These are phyloP conservation scores for Clonostachys chloroleuca DNA, from an alignment of 2,329 filamentous ascomycete genomes.

Conservation along the genomic window DNA sequence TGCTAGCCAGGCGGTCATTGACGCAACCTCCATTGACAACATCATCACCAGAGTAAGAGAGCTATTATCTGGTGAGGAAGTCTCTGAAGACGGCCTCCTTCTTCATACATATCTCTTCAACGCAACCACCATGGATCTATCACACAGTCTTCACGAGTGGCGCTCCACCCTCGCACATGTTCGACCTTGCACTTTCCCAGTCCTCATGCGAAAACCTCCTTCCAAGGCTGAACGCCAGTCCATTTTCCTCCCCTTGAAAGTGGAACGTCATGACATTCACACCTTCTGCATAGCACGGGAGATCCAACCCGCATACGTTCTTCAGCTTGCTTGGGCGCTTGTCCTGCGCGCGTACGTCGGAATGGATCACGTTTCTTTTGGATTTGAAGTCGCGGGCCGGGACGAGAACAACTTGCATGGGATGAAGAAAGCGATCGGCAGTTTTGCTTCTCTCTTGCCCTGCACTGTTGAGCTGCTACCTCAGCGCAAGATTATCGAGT, in stretches of 20 bases:
- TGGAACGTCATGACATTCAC: constrained; percentile 31
- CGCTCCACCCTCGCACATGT: constrained; percentile 27
- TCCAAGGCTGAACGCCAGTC: constrained; percentile 19
- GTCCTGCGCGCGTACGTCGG: constrained; percentile 51
- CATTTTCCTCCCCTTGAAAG: constrained; percentile 30
- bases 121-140: constrained; percentile 15
- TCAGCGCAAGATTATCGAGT: constrained; percentile 20
- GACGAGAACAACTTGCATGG: constrained; percentile 34
- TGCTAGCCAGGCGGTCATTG: constrained; percentile 45
- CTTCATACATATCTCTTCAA: constrained; percentile 17
- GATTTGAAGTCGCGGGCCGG: constrained; percentile 40
- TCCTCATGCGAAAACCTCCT: constrained; percentile 18
- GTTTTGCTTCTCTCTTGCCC: constrained; percentile 34
- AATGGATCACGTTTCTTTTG: constrained; percentile 48
- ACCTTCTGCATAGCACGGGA: constrained; percentile 32
- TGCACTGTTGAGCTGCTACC: constrained; percentile 24
- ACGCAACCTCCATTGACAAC: constrained; percentile 16
- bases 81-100: constrained; percentile 9
- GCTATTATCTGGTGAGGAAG: constrained; percentile 22
- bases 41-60: constrained; percentile 1
- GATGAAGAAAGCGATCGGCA: constrained; percentile 36
- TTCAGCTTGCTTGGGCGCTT: constrained; percentile 57
- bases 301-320: constrained; percentile 41
- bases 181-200: constrained; percentile 40
- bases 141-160: constrained; percentile 39